Evolutionary conservation across 176 grass and related monocot species (phyloP), one percentile per base, ranked within the genome.

Genomic region (Eremochloa ophiuroides): DNA sequence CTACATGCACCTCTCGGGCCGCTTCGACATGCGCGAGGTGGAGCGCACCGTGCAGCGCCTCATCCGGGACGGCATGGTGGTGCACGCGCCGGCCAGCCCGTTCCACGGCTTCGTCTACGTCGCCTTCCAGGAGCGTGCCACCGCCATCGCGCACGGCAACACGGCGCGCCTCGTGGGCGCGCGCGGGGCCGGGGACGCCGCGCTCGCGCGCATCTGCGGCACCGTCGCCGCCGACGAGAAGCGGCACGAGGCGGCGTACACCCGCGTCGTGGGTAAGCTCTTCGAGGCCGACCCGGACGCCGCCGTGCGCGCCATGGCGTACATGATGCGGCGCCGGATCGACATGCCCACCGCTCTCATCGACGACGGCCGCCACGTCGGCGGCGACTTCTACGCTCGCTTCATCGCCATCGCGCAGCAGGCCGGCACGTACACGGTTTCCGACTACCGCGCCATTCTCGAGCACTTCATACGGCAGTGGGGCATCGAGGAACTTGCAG

Each of bases 121-220:
- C 4, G 78, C 84, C 6, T 97, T 97, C 83, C 91, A 97, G 86
- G 94, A 97, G 81, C 94, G 88, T 20, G 91, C 94, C n/a, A 97
- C 94, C 4, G 61, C 81, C 63, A 59, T 93, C 67, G 79, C 88
- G 42, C 94, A 93, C 69, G 94, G 94, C 30, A 93, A 91, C 86
- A 97, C 74, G 3, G 94, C 86, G 60, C 86, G 86, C 22, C 80
- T 81, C 63, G 94, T 76, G 15, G 76, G 69, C 17, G 44, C 35
- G n/a, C 42, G 71, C 23, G 94, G 94, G 1, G 91, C 61, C 1
- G 76, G 74, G 27, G 76, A 97, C 62, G 5, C 8, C 3, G 22
- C 64, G 23, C 90, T 97, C 8, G 91, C 91, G 9, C 88, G 88
- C 26, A 48, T 86, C 44, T 97, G 94, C 56, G 91, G 94, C 70